Percentiles rank a stretch among this genome's conserved stretches.
phyloP scores from a whole-genome alignment of 257 asterid genomes.

The Forsythia suspensa region DNA sequence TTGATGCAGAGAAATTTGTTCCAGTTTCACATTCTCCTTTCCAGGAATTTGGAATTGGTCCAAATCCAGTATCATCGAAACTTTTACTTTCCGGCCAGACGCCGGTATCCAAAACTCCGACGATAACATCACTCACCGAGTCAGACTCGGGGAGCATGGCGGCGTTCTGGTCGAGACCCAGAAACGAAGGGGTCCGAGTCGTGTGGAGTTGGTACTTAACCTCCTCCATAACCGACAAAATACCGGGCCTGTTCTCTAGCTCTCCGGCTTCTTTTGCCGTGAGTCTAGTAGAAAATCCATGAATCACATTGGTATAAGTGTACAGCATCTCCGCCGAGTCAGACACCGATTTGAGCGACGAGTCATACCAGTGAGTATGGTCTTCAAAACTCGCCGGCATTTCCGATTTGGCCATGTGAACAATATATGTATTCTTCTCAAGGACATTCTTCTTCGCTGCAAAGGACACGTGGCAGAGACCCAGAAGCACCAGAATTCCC shows the following conservation, averaged over 20 bases:
- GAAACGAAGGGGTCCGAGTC: conserved; percentile 78
- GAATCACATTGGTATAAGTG: conserved; percentile 60
- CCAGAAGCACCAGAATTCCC: conserved; percentile 23
- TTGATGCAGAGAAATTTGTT: conserved; percentile 53
- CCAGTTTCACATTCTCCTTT: conserved; percentile 72
- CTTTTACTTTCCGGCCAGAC: conserved; percentile 96
- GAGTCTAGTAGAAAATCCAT: conserved; percentile 71
- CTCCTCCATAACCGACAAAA: conserved; percentile 60
- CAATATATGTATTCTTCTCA: conserved; percentile 54
- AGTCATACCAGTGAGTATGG: conserved; percentile 64
- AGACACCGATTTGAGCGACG: conserved; percentile 73
- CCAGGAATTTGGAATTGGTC: conserved; percentile 71
- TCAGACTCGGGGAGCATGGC: conserved; percentile 59
- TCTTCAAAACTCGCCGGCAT: conserved; percentile 67
- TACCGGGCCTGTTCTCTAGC: conserved; percentile 54
- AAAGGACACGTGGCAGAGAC: conserved; percentile 22
- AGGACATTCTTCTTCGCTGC: background rate
- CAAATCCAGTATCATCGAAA: conserved; percentile 65
- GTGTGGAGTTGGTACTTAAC: conserved; percentile 74
- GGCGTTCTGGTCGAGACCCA: conserved; percentile 64
- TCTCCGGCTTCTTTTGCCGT: conserved; percentile 50
- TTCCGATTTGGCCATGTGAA: conserved; percentile 76
- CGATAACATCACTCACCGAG: conserved; percentile 52
- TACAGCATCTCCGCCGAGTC: conserved; percentile 66
- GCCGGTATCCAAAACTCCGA: conserved; percentile 85